Evolutionary conservation across 1,139 yeast species (phyloP).

Genomic region (Kodamaea sp.): DNA sequence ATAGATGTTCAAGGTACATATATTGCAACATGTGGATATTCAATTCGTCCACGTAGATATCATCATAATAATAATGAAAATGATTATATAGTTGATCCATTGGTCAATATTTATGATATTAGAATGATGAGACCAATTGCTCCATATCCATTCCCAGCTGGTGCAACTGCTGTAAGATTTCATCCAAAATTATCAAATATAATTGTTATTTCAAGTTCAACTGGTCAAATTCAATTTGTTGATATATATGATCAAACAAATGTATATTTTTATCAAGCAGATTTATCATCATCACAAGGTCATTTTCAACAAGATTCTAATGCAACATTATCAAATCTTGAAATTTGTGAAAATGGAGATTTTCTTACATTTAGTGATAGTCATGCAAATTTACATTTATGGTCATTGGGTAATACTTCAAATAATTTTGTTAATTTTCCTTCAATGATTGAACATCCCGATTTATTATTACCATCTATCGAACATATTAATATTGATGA

Average conservation of each 20-base stretch:
- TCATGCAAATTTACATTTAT: conserved; percentile 63
- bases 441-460: conserved; percentile 50
- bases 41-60: conserved; percentile 45
- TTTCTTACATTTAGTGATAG: conserved; percentile 67
- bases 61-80: conserved; percentile 8
- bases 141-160: conserved; percentile 86
- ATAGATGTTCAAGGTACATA: conserved; percentile 75
- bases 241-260: conserved; percentile 78
- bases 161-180: conserved; percentile 78
- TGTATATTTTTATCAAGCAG: conserved; percentile 59
- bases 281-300: conserved; percentile 37
- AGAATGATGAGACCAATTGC: conserved; percentile 69
- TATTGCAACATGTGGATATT: conserved; percentile 78
- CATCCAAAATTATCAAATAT: conserved; percentile 87
- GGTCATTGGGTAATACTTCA: conserved; percentile 52
- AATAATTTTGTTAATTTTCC: conserved; percentile 47
- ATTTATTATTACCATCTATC: conserved; percentile 23
- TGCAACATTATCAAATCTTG: conserved; percentile 50
- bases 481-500: conserved; percentile 28
- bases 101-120: conserved; percentile 79
- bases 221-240: conserved; percentile 82
- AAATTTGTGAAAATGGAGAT: conserved; percentile 79
- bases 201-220: conserved; percentile 65
- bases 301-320: conserved; percentile 1
- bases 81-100: conserved; percentile 58